These are phyloP conservation scores for Babesia bigemina DNA, from an alignment of 169 alveolate species.

Conservation along the genomic window DNA sequence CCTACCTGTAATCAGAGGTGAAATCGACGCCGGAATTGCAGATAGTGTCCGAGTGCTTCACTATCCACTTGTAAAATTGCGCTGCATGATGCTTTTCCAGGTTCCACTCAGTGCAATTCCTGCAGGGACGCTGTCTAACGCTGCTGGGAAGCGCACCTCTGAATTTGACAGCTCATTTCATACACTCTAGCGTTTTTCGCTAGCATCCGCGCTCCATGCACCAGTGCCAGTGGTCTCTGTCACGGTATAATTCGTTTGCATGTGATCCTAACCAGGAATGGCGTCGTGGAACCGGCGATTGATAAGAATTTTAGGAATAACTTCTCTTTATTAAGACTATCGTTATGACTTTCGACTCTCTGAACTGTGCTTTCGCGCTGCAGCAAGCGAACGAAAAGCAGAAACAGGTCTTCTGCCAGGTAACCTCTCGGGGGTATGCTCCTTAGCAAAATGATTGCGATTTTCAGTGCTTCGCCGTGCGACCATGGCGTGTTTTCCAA, in stretches of 20 bases:
- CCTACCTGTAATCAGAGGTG: conserved; percentile 6
- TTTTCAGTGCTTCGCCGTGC: conserved; percentile 53
- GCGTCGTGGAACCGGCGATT: conserved; percentile 54
- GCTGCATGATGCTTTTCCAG: conserved; percentile 62
- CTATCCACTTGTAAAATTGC: conserved; percentile 54
- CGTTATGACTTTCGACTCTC: neutral
- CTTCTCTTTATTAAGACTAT: neutral
- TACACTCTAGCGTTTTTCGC: conserved; percentile 24
- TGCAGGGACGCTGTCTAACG: neutral
- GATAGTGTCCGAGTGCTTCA: conserved; percentile 40
- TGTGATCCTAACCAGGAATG: conserved; percentile 35
- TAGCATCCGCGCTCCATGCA: conserved; percentile 33
- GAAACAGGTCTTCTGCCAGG: conserved; percentile 57
- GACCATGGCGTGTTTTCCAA: conserved; percentile 44
- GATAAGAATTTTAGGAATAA: conserved; percentile 43
- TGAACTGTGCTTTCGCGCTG: conserved; percentile 24
- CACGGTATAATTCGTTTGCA: neutral
- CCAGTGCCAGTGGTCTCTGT: conserved; percentile 56
- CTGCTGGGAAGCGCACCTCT: conserved; percentile 9
- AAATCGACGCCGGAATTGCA: neutral
- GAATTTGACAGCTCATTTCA: conserved; percentile 35
- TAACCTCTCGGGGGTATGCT: conserved; percentile 60
- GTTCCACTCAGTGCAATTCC: conserved; percentile 67
- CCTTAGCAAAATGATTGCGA: conserved; percentile 31
- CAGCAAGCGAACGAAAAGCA: conserved; percentile 35